A percentile compares a stretch with the other conserved stretches of the same genome.
Evolutionary conservation across 495 filamentous ascomycete genomes (phyloP).

Genomic region (Penicillium silybi): DNA sequence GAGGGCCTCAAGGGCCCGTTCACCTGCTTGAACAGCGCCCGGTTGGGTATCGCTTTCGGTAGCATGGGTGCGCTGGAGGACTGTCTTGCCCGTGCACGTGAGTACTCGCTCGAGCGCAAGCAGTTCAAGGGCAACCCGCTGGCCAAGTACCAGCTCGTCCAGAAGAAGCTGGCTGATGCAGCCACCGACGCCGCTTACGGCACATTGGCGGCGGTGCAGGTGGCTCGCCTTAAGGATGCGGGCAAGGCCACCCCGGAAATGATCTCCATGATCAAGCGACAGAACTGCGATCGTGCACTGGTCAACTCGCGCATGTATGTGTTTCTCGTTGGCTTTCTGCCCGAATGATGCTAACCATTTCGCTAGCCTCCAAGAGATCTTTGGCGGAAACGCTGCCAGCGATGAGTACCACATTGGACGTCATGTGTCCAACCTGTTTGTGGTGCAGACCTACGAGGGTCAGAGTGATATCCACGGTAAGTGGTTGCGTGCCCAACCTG

Average conservation of each 20-base stretch:
- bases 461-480: slow-evolving; percentile 94
- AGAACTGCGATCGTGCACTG: slow-evolving; percentile 93
- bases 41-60: slow-evolving; percentile 91
- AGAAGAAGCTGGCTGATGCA: slow-evolving; percentile 96
- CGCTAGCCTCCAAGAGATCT: slow-evolving; percentile 80
- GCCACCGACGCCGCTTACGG: slow-evolving; percentile 88
- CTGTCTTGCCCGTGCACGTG: slow-evolving; percentile 72
- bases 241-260: slow-evolving; percentile 88
- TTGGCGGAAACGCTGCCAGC: slow-evolving; percentile 94
- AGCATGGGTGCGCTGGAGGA: slow-evolving; percentile 93
- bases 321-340: slow-evolving; percentile 1
- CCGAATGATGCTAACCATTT: background rate
- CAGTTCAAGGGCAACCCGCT: slow-evolving; percentile 96
- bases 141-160: slow-evolving; percentile 96
- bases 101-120: slow-evolving; percentile 84
- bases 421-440: slow-evolving; percentile 94
- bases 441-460: slow-evolving; percentile 96
- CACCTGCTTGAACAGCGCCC: slow-evolving; percentile 86
- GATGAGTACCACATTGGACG: slow-evolving; percentile 94
- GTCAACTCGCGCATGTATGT: slow-evolving; percentile 68
- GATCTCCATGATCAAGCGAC: slow-evolving; percentile 97
- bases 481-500: slow-evolving; percentile 27
- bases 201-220: slow-evolving; percentile 78
- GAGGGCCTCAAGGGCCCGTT: slow-evolving; percentile 89
- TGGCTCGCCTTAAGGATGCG: slow-evolving; percentile 88